Conservation (phyloP, 2,329 filamentous ascomycete species). For the Paecilomyces formosus region DNA sequence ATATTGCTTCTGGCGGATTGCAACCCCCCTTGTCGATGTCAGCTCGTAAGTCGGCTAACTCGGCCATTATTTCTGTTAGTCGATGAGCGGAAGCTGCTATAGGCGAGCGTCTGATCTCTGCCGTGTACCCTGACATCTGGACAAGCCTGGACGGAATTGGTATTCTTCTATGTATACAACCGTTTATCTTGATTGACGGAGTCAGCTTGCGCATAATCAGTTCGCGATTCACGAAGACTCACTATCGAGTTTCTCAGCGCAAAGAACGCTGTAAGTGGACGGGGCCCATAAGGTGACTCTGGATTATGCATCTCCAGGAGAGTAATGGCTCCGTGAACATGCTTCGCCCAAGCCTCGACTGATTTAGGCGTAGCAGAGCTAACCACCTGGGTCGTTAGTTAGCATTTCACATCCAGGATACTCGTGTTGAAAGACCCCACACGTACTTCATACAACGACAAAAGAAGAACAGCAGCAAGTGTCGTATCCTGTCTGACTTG, state of each 20-base stretch:
- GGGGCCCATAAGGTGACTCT: conserved; percentile 33
- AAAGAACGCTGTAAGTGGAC: conserved; percentile 43
- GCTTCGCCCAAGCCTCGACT: conserved; percentile 47
- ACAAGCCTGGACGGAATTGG: conserved; percentile 24
- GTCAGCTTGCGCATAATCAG: conserved; percentile 3
- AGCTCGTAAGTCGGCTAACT: conserved; percentile 24
- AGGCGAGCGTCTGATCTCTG: conserved; percentile 17
- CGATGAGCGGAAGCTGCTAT: conserved; percentile 18
- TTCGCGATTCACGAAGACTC: conserved; percentile 8
- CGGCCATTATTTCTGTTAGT: conserved; percentile 20
- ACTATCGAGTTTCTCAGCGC: conserved; percentile 54
- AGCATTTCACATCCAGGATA: conserved; percentile 2
- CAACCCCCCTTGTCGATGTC: conserved; percentile 14
- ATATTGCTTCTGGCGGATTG: background rate
- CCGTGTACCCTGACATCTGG: conserved; percentile 20
- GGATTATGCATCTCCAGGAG: conserved; percentile 44
- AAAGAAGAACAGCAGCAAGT: conserved; percentile 48
- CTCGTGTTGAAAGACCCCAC: background rate
- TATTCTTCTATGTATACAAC: conserved; percentile 25
- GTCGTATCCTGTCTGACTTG: conserved; percentile 34
- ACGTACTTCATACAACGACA: conserved; percentile 56
- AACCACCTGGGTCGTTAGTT: conserved; percentile 21
- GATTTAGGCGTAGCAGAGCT: conserved; percentile 37
- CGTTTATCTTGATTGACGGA: conserved; percentile 20
- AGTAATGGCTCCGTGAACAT: conserved; percentile 54